These are phyloP conservation scores for Angophora floribunda DNA, from an alignment of 345 rosid genomes.

Conservation along the genomic window DNA sequence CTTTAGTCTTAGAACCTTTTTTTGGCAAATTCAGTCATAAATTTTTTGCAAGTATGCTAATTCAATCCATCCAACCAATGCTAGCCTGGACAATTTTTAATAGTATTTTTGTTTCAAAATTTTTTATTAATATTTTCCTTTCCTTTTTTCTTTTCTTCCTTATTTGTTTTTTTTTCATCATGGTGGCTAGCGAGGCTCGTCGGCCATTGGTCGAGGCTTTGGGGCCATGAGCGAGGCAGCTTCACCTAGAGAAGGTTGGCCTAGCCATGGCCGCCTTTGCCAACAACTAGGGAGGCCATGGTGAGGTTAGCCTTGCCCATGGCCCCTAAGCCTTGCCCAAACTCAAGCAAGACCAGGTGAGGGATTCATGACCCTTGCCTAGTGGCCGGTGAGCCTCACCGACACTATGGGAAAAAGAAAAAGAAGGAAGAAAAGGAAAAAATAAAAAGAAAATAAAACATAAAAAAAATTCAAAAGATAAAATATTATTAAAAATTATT, in stretches of 20 bases:
- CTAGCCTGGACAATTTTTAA: fast-evolving
- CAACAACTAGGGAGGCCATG: neutral
- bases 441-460: no score
- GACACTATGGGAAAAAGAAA: neutral
- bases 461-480: no score
- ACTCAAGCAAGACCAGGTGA: fast-evolving
- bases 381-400: fast-evolving
- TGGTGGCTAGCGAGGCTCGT: neutral
- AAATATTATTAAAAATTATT: no score
- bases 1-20: no score
- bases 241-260: fast-evolving
- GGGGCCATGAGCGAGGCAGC: fast-evolving
- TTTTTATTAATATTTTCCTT: no score
- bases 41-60: no score
- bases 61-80: fast-evolving
- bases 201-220: fast-evolving
- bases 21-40: no score
- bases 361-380: no score
- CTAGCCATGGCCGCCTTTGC: neutral
- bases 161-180: neutral
- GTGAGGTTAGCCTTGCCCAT: neutral
- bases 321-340: no score
- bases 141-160: no score
- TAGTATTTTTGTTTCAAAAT: no score
- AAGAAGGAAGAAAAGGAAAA: no score